A percentile compares a stretch with the other conserved stretches of the same genome.
These are phyloP conservation scores for Cryptococcus sp. DNA, from an alignment of 1,284 basidiomycete species.

Conservation along the genomic window DNA sequence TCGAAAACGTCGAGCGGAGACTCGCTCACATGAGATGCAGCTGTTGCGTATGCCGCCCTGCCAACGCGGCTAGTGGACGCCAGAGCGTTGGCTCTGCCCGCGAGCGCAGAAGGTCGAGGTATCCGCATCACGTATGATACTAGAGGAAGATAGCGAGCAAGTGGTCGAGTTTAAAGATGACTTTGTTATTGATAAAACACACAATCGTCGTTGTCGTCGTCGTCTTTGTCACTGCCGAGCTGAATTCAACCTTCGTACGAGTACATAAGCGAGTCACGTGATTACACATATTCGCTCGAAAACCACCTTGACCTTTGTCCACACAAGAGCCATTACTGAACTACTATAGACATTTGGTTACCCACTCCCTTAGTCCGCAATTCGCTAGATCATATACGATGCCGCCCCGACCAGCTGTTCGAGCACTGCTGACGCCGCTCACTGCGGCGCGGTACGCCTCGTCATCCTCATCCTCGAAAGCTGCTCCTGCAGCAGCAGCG, in stretches of 20 bases:
- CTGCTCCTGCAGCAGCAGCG: not conserved
- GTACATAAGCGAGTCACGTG: not conserved
- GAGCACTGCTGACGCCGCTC: not conserved
- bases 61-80: too few relatives aligned
- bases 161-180: not conserved
- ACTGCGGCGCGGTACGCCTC: not conserved
- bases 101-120: slow-evolving; percentile 13
- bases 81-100: not conserved
- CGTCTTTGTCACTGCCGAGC: not conserved
- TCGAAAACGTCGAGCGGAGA: not conserved
- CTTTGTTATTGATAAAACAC: too few relatives aligned
- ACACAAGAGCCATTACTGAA: too few relatives aligned
- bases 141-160: not conserved
- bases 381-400: not conserved
- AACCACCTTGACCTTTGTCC: not conserved
- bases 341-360: too few relatives aligned
- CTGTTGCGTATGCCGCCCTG: not conserved
- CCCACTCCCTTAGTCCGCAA: not conserved
- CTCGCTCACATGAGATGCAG: slow-evolving; percentile 6
- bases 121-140: slow-evolving; percentile 5
- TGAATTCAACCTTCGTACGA: not conserved
- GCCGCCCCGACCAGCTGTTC: slow-evolving; percentile 3
- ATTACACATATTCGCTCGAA: not conserved
- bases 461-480: not conserved
- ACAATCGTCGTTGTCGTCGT: not conserved